These are phyloP conservation scores for Vitis hybrid DNA, from an alignment of 177 flowering plant species.

Conservation along the genomic window DNA sequence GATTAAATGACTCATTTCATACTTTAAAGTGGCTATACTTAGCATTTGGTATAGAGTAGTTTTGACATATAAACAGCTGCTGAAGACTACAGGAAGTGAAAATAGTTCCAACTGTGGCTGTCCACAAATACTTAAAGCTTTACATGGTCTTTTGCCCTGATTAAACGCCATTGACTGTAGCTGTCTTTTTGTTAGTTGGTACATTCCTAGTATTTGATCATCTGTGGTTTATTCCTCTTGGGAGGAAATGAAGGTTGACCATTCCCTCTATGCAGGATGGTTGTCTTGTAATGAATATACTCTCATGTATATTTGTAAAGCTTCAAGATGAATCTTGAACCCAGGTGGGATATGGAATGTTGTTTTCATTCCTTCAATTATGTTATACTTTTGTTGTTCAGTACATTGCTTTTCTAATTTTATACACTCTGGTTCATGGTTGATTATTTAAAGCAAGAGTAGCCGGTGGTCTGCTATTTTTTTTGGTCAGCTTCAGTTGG, in stretches of 20 bases:
- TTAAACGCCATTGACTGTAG: background rate
- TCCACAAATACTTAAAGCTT: background rate
- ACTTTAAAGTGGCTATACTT: too few relatives aligned
- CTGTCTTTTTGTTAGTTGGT: background rate
- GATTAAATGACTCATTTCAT: background rate
- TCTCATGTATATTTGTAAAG: constrained; percentile 3
- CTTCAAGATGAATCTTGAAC: background rate
- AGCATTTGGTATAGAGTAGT: too few relatives aligned
- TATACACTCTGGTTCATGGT: background rate
- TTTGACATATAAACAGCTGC: background rate
- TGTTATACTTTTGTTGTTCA: background rate
- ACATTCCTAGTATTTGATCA: background rate
- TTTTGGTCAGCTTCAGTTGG: background rate
- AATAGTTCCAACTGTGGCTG: too few relatives aligned
- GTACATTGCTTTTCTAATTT: background rate
- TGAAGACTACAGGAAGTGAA: background rate
- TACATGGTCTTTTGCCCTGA: background rate
- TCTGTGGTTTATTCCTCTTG: background rate
- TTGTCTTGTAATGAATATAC: background rate
- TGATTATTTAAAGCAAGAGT: background rate
- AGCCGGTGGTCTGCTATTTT: background rate
- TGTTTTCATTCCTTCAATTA: too few relatives aligned
- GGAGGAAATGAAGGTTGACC: background rate
- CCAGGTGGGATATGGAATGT: background rate
- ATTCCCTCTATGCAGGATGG: background rate